Evolutionary conservation across 192 early-diverging fungal genomes (phyloP).

Genomic region (Rhizophagus clarus): DNA sequence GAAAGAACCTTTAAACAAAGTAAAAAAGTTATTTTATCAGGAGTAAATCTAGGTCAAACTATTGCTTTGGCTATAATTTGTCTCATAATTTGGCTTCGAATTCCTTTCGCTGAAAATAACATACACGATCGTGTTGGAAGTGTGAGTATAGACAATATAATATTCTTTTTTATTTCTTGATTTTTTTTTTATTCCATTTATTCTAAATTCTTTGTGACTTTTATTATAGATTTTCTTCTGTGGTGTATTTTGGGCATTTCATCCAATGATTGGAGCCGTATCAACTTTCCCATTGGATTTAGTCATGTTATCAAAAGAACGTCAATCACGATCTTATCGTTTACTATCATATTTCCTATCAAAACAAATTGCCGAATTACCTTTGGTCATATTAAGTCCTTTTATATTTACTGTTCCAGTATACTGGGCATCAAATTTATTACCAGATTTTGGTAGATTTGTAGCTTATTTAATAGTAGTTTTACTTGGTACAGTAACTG

Average conservation of each 20-base stretch:
- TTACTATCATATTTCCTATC: conserved; percentile 3
- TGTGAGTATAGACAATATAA: background rate
- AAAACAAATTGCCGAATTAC: conserved; percentile 10
- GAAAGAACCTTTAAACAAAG: conserved; percentile 24
- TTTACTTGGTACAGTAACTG: background rate
- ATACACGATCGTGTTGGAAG: background rate
- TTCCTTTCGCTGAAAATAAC: background rate
- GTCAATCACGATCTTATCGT: conserved; percentile 30
- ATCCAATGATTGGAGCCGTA: background rate
- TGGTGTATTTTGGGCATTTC: conserved; percentile 13
- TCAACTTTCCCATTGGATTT: conserved; percentile 16
- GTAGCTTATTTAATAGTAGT: background rate
- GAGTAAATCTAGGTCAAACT: background rate
- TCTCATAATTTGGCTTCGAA: conserved; percentile 6
- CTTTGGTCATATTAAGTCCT: background rate
- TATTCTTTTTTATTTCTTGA: background rate
- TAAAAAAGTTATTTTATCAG: conserved; percentile 8
- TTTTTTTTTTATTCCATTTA: background rate
- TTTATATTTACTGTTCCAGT: background rate
- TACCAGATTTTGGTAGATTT: conserved; percentile 7
- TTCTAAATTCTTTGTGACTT: background rate
- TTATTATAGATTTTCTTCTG: background rate
- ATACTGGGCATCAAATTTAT: conserved; percentile 7
- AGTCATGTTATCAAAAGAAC: conserved; percentile 14
- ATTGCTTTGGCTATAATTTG: background rate